Percentiles rank a stretch among this genome's conserved stretches.
phyloP scores from a whole-genome alignment of 768 basidiomycete genomes.

The Lentinula sp. region DNA sequence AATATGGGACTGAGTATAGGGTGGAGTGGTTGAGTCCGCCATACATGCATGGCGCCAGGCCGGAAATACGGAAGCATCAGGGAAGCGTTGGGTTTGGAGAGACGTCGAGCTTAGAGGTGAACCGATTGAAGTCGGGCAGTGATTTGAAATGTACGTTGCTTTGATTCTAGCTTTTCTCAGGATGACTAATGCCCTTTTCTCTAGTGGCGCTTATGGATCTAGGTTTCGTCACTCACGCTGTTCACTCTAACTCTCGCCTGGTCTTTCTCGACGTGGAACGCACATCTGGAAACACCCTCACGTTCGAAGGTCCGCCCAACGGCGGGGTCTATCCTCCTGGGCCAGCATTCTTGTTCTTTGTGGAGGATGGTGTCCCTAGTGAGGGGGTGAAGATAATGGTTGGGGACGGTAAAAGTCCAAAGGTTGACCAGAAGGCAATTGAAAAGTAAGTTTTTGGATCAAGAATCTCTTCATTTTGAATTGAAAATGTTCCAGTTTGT shows the following conservation, averaged over 20 bases:
- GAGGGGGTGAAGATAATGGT: conserved; percentile 58
- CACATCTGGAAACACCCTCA: conserved; percentile 38
- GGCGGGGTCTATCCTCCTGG: conserved; percentile 71
- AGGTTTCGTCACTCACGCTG: conserved; percentile 74
- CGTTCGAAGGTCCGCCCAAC: conserved; percentile 59
- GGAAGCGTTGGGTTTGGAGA: conserved; percentile 38
- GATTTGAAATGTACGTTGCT: conserved; percentile 42
- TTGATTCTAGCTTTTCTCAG: background rate
- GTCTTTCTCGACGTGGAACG: conserved; percentile 51
- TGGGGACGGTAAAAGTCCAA: conserved; percentile 58
- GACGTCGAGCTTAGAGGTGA: conserved; percentile 39
- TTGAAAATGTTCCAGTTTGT: background rate
- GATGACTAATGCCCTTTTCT: background rate
- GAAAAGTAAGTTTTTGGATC: conserved; percentile 41
- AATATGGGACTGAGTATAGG: conserved; percentile 82
- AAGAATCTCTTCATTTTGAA: background rate
- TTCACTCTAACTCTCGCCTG: conserved; percentile 70
- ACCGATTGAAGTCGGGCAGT: conserved; percentile 26
- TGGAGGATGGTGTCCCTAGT: conserved; percentile 63
- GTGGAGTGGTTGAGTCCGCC: conserved; percentile 84
- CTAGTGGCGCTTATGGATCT: conserved; percentile 75
- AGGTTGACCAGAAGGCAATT: conserved; percentile 47
- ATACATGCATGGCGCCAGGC: conserved; percentile 64
- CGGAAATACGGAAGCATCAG: conserved; percentile 32
- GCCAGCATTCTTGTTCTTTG: conserved; percentile 70